Base-by-base conservation (phyloP, 2,329 filamentous ascomycete species). In the Magnaporthiopsis poae region DNA sequence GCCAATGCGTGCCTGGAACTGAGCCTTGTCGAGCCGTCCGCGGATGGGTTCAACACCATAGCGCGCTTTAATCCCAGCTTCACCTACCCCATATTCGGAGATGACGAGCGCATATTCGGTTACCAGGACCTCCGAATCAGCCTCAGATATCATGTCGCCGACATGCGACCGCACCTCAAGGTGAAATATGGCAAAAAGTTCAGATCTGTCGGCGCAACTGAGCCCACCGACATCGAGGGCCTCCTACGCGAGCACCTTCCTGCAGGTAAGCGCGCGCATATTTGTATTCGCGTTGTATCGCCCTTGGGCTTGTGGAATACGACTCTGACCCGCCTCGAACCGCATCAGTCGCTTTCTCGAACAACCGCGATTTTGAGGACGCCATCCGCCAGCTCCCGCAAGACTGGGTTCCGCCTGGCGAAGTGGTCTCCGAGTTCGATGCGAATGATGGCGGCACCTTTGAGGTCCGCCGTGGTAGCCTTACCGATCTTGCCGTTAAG, bases 101-200 rank as follows among this genome's bases (percentile, higher is more conserved):
- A 98, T n/a, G 89, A 95, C 11, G 92, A 99, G 77, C 85, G 84
- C 36, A 94, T 98, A 70, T 93, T 96, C 72, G 94, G 94, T 56
- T 96, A 97, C 81, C 88, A 92, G 75, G 87, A 87, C 66, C 83
- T 96, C 66, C 86, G 87, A 70, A 88, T 98, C 74, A 85, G 86
- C 69, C 79, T 98, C 66, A 86, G 86, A 69, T 88, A 82, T 71
- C 80, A 86, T 74, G 83, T 84, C 21, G 84, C 81, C 75, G 90
- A 97, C 75, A 87, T 98, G 79, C 87, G 88, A 70, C 92, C 93
- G 0, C 86, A 90, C 71, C 75, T 97, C 39, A 83, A 88, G 66
- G 83, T 92, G 65, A 84, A 85, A 0, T 93, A 89, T 73, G 82
- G 84, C 69, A 88, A 89, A 73, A 91, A 90, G 75, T 90, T 92